Percentiles rank a stretch among this genome's conserved stretches.
phyloP scores from a whole-genome alignment of 2,329 filamentous ascomycete species.

The Fusarium domesticum region DNA sequence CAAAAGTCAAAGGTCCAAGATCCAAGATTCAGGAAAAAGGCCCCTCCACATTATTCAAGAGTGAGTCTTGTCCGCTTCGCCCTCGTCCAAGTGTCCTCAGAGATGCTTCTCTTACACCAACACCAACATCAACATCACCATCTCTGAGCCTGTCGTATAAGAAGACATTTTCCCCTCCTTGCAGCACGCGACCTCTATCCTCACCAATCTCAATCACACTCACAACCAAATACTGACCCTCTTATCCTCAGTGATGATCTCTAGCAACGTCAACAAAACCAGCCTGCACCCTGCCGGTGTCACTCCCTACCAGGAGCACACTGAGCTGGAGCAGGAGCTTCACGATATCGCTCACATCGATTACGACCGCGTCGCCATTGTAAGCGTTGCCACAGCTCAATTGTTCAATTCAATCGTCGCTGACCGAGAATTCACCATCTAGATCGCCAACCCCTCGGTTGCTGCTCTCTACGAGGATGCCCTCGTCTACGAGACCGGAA shows the following conservation, averaged over 20 bases:
- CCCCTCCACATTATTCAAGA: constrained; percentile 40
- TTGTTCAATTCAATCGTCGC: background rate
- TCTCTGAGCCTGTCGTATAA: background rate
- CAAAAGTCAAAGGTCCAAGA: constrained; percentile 40
- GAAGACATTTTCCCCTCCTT: constrained; percentile 1
- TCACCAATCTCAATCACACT: constrained; percentile 17
- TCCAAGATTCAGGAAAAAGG: constrained; percentile 38
- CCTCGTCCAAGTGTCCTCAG: constrained; percentile 1
- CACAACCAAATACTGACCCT: constrained; percentile 15
- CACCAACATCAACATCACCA: background rate
- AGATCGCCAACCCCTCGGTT: constrained; percentile 89
- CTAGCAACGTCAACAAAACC: constrained; percentile 79
- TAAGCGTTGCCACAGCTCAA: constrained; percentile 46
- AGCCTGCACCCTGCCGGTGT: constrained; percentile 87
- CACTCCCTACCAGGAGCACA: constrained; percentile 80
- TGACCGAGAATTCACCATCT: constrained; percentile 13
- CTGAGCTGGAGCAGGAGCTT: constrained; percentile 93
- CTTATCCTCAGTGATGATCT: constrained; percentile 43
- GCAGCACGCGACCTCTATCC: constrained; percentile 4
- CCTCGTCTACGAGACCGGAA: constrained; percentile 92
- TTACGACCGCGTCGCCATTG: constrained; percentile 97
- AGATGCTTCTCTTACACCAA: constrained; percentile 10
- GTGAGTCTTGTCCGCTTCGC: constrained; percentile 31
- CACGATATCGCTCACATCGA: constrained; percentile 98
- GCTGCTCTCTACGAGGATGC: constrained; percentile 98